Conservation (phyloP, 129 eudicot species). For the Silybum marianum region DNA sequence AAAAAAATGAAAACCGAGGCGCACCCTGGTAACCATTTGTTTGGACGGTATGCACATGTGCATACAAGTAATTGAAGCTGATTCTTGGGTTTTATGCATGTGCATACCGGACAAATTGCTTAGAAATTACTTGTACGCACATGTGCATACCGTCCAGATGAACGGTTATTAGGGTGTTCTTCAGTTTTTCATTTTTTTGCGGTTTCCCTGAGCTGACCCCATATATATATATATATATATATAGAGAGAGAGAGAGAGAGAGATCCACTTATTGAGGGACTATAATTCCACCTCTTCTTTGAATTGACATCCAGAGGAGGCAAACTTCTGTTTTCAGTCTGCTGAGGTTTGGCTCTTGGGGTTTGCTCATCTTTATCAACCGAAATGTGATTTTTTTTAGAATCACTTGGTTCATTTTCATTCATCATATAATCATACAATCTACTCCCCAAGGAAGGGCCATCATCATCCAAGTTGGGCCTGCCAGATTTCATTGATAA, state of each 20-base stretch:
- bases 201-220: too few relatives aligned
- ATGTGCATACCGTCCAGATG: too few relatives aligned
- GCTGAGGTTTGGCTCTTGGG: slow-evolving; percentile 21
- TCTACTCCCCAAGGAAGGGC: slow-evolving; percentile 38
- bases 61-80: too few relatives aligned
- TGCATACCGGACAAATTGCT: too few relatives aligned
- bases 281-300: slow-evolving; percentile 47
- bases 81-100: too few relatives aligned
- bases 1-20: too few relatives aligned
- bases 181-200: too few relatives aligned
- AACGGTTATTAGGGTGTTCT: too few relatives aligned
- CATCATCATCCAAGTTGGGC: slow-evolving; percentile 18
- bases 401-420: slow-evolving; percentile 39
- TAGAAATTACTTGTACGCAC: too few relatives aligned
- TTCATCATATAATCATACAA: slow-evolving; percentile 18
- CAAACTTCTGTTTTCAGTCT: slow-evolving; percentile 13
- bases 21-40: too few relatives aligned
- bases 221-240: too few relatives aligned
- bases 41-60: too few relatives aligned
- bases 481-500: neutral
- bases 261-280: neutral
- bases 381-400: slow-evolving; percentile 17
- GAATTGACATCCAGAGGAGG: slow-evolving; percentile 51
- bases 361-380: slow-evolving; percentile 27
- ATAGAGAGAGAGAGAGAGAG: neutral